Evolutionary conservation across 2,329 filamentous ascomycete genomes (phyloP).

Genomic region (Pseudogymnoascus pannorum): DNA sequence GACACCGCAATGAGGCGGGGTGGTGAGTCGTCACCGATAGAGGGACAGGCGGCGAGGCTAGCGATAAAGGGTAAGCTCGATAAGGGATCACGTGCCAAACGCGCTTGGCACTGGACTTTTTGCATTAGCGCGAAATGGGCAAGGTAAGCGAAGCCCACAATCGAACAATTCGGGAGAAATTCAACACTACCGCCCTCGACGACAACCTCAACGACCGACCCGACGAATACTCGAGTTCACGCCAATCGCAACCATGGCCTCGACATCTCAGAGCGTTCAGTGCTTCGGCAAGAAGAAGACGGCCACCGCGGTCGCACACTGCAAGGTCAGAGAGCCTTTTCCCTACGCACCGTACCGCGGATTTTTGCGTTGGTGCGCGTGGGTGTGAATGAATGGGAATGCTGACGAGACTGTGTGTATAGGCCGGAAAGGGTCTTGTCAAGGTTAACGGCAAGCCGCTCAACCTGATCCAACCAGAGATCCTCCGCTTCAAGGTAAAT

Average conservation of each 20-base stretch:
- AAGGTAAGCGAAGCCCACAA: slow-evolving; percentile 10
- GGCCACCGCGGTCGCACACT: slow-evolving; percentile 66
- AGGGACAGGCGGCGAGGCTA: neutral
- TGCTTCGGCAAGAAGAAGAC: slow-evolving; percentile 99
- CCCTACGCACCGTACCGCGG: slow-evolving; percentile 6
- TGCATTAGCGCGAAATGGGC: slow-evolving; percentile 2
- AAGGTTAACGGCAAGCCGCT: slow-evolving; percentile 99
- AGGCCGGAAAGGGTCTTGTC: slow-evolving; percentile 81
- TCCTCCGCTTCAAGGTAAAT: slow-evolving; percentile 87
- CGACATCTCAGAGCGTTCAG: slow-evolving; percentile 76
- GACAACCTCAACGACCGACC: slow-evolving; percentile 3
- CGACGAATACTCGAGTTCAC: slow-evolving; percentile 8
- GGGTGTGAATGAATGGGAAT: slow-evolving; percentile 11
- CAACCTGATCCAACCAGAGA: slow-evolving; percentile 86
- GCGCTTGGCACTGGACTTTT: neutral
- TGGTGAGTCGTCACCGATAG: neutral
- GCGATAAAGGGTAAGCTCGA: neutral
- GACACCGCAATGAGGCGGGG: neutral
- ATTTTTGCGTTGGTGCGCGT: neutral
- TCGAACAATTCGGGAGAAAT: slow-evolving; percentile 7
- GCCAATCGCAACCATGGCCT: slow-evolving; percentile 35
- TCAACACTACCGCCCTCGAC: slow-evolving; percentile 8
- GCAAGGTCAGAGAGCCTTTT: slow-evolving; percentile 52
- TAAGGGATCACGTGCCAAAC: neutral
- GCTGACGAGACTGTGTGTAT: slow-evolving; percentile 27